These are phyloP conservation scores for Xylaria sp. DNA, from an alignment of 2,329 filamentous ascomycete genomes.

Conservation along the genomic window DNA sequence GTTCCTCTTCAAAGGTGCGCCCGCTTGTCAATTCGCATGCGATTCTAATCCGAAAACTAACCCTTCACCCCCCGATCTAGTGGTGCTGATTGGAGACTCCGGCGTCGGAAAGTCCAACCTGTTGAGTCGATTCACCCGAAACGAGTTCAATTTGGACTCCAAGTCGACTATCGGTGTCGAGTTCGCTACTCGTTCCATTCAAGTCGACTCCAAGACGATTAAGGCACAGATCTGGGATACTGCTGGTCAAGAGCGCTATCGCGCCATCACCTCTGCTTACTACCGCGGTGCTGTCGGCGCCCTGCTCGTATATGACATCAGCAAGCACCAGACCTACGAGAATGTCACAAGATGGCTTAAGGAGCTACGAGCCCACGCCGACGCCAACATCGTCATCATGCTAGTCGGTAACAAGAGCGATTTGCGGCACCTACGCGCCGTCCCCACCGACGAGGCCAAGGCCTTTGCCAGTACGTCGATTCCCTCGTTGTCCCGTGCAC, in stretches of 20 bases:
- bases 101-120: constrained; percentile 99
- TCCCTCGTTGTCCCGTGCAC: background rate
- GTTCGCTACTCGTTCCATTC: constrained; percentile 97
- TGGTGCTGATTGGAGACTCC: constrained; percentile 98
- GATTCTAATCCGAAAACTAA: constrained; percentile 36
- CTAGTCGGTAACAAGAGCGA: constrained; percentile 99
- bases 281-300: constrained; percentile 97
- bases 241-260: constrained; percentile 97
- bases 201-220: constrained; percentile 99
- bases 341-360: constrained; percentile 99
- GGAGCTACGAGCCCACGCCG: constrained; percentile 95
- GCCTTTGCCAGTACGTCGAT: constrained; percentile 82
- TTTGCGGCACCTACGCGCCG: constrained; percentile 96
- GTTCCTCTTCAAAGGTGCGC: constrained; percentile 97
- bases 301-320: constrained; percentile 98
- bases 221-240: constrained; percentile 99
- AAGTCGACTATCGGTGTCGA: constrained; percentile 99
- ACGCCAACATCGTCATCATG: constrained; percentile 99
- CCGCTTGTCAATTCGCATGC: constrained; percentile 24
- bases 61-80: constrained; percentile 52
- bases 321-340: constrained; percentile 99
- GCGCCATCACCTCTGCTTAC: constrained; percentile 98
- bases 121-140: constrained; percentile 97
- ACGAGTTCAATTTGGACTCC: constrained; percentile 99
- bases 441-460: constrained; percentile 97